Base-by-base conservation (phyloP, 768 basidiomycete species). In the Tricholoma sp. region DNA sequence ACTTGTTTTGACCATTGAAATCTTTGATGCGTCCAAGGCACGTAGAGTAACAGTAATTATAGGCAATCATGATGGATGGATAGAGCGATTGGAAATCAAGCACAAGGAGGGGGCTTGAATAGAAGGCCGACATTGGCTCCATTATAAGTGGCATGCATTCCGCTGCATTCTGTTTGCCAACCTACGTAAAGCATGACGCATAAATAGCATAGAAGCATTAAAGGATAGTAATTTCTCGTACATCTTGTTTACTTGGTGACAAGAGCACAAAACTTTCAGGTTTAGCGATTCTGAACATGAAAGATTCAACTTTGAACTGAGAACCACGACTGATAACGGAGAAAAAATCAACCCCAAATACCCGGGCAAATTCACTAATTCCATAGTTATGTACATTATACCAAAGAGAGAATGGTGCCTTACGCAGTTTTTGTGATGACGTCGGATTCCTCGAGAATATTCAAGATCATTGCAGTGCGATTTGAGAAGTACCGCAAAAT, bases 271-370 rank as follows among this genome's bases (percentile, higher is more conserved):
- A 94, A 61, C 81, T 90, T 69, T 98, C 97, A 0, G 97, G 94
- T 70, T 98, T 98, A 16, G 91, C 91, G 50, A 98, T 94, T 18
- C 95, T 86, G 70, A 97, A 95, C 88, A 99, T 88, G 74, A 99
- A 96, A 0, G 94, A 94, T 74, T 99, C 97, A 24, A 98, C 97
- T 73, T 98, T 99, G 78, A 94, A 98, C 66, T 99, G 97, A 0
- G 94, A 97, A 0, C 97, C 97, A 31, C 97, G 84, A 59, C 84
- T 94, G 60, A 97, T 83, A 31, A 98, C 95, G 3, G 94, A 97
- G 67, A 88, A 91, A 69, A 98, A 98, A 71, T 99, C 97, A 45
- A 99, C 88, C 0, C 97, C 96, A 62, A 97, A 98, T 5, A 98
- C 92, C 9, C 97, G 85, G 39, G 97, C 95, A 65, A 98, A 98